Conservation (phyloP, 2,329 filamentous ascomycete genomes). For the Cladophialophora yegresii region DNA sequence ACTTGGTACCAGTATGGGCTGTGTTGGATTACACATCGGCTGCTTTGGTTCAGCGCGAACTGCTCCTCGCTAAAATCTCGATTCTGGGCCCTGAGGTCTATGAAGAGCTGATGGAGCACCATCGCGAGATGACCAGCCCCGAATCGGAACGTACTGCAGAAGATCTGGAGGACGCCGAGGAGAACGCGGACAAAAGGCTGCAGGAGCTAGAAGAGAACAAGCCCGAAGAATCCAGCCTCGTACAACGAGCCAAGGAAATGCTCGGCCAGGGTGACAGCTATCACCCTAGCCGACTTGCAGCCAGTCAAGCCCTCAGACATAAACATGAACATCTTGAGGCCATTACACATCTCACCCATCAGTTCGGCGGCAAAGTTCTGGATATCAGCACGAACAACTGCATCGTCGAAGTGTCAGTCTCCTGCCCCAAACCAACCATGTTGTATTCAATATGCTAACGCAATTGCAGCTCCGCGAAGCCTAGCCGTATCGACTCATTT, state of each 20-base stretch:
- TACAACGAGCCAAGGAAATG: slow-evolving; percentile 34
- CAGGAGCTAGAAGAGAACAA: slow-evolving; percentile 45
- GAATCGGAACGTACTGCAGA: slow-evolving; percentile 40
- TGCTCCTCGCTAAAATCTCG: slow-evolving; percentile 93
- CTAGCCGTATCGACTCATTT: slow-evolving; percentile 90
- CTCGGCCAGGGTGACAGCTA: slow-evolving; percentile 61
- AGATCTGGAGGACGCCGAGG: slow-evolving; percentile 43
- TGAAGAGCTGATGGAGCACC: slow-evolving; percentile 92
- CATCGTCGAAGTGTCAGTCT: slow-evolving; percentile 89
- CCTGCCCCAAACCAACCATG: slow-evolving; percentile 30
- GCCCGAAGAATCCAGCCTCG: slow-evolving; percentile 32
- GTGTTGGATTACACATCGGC: slow-evolving; percentile 94
- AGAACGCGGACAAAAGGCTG: slow-evolving; percentile 35
- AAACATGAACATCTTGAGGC: slow-evolving; percentile 97
- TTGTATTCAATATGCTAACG: slow-evolving; percentile 17
- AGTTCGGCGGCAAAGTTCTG: slow-evolving; percentile 95
- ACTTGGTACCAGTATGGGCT: slow-evolving; percentile 96
- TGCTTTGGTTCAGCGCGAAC: slow-evolving; percentile 90
- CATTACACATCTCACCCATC: slow-evolving; percentile 94
- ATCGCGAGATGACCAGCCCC: slow-evolving; percentile 78
- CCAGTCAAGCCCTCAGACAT: slow-evolving; percentile 85
- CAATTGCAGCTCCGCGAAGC: slow-evolving; percentile 76
- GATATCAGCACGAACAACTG: slow-evolving; percentile 99
- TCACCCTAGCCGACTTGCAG: slow-evolving; percentile 82
- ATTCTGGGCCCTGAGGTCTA: slow-evolving; percentile 98